phyloP scores from a whole-genome alignment of 257 asterid species.

The Solanum medicagineum region DNA sequence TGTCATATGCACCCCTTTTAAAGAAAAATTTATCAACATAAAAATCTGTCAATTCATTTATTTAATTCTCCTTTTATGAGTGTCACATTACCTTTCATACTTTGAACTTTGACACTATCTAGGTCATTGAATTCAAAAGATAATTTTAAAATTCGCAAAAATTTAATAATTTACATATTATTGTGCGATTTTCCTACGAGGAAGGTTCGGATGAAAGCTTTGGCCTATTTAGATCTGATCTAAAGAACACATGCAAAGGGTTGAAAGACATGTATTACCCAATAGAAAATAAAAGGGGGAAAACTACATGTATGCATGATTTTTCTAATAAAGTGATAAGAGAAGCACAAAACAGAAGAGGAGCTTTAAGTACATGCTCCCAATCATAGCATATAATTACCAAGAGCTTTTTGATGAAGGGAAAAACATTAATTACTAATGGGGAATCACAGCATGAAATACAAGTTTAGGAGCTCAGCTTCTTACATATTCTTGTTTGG shows the following conservation, averaged over 20 bases:
- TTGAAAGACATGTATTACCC: neutral
- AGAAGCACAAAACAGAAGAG: neutral
- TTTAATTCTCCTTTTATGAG: neutral
- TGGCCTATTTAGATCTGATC: neutral
- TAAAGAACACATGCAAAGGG: neutral
- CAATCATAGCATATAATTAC: conserved; percentile 2
- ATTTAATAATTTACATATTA: neutral
- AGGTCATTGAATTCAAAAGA: neutral
- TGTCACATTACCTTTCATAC: neutral
- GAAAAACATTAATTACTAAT: neutral
- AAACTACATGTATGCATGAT: neutral
- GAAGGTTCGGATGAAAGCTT: neutral
- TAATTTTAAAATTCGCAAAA: neutral
- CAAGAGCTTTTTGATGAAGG: neutral
- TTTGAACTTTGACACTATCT: neutral
- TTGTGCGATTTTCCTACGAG: neutral
- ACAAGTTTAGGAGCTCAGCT: neutral
- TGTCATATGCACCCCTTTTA: neutral
- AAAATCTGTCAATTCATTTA: neutral
- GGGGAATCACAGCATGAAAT: neutral
- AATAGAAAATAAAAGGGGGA: neutral
- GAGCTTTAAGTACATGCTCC: conserved; percentile 8
- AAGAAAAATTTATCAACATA: neutral
- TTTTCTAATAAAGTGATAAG: neutral
- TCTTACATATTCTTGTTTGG: neutral